Evolutionary conservation across 2,329 filamentous ascomycete species (phyloP).

Genomic region (Fusarium haematococcum): DNA sequence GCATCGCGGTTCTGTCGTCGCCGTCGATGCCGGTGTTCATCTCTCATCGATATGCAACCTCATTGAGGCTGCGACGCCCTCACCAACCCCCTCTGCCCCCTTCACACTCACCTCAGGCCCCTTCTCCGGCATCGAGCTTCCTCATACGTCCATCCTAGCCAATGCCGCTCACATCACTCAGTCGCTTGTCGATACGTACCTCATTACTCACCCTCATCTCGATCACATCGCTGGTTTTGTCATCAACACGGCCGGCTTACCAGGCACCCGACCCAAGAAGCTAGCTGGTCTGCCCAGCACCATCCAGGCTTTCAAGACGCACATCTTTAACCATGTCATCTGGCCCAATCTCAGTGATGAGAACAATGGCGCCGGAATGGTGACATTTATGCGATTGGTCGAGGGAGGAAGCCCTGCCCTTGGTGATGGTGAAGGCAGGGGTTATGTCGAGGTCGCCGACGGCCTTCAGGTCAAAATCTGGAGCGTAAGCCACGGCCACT

Average conservation of each 20-base stretch:
- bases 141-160: conserved; percentile 72
- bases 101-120: conserved; percentile 75
- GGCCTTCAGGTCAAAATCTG: conserved; percentile 90
- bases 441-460: conserved; percentile 90
- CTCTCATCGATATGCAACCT: conserved; percentile 86
- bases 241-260: conserved; percentile 90
- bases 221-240: conserved; percentile 94
- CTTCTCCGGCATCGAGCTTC: conserved; percentile 82
- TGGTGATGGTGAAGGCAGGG: conserved; percentile 81
- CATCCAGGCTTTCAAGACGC: conserved; percentile 90
- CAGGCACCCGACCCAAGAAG: conserved; percentile 84
- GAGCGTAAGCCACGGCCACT: conserved; percentile 90
- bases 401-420: conserved; percentile 89
- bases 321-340: conserved; percentile 98
- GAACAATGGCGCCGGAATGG: conserved; percentile 90
- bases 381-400: conserved; percentile 89
- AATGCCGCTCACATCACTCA: conserved; percentile 87
- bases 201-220: conserved; percentile 97
- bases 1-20: conserved; percentile 84
- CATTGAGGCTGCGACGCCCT: conserved; percentile 68
- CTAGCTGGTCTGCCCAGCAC: conserved; percentile 88
- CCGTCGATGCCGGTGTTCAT: conserved; percentile 94
- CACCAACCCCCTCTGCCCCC: conserved; percentile 51
- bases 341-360: conserved; percentile 98
- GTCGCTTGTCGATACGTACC: conserved; percentile 84